Evolutionary conservation across 2,329 filamentous ascomycete genomes (phyloP).

Genomic region (Diaporthe aspalathi): DNA sequence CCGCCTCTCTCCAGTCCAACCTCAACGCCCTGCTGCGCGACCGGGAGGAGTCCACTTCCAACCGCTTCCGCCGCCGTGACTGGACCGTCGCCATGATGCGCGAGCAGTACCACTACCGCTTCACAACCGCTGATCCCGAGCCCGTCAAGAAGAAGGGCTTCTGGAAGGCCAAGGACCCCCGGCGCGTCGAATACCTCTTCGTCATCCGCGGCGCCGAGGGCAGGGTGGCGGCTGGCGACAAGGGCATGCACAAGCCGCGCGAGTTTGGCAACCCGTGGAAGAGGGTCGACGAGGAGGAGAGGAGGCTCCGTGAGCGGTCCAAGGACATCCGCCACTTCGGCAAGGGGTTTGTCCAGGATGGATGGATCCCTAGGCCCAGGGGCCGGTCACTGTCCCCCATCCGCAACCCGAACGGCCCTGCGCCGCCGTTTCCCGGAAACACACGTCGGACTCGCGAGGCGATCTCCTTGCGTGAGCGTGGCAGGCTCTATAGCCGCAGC

Average conservation of each 20-base stretch:
- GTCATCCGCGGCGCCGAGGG: constrained; percentile 43
- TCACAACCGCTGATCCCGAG: constrained; percentile 39
- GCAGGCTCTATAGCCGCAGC: neutral
- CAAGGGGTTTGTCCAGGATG: neutral
- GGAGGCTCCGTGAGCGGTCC: constrained; percentile 23
- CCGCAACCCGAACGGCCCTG: neutral
- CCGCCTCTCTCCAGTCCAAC: constrained; percentile 38
- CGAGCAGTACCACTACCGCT: constrained; percentile 43
- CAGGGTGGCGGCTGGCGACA: constrained; percentile 32
- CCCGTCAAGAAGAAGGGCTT: constrained; percentile 43
- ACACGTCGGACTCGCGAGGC: constrained; percentile 2
- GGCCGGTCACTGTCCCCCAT: constrained; percentile 24
- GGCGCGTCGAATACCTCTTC: constrained; percentile 40
- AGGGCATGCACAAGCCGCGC: constrained; percentile 36
- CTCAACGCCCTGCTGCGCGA: constrained; percentile 43
- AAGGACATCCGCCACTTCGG: constrained; percentile 18
- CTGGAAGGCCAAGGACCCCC: constrained; percentile 42
- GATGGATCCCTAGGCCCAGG: neutral
- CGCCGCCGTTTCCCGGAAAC: neutral
- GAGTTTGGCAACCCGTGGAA: constrained; percentile 44
- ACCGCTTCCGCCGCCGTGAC: constrained; percentile 41
- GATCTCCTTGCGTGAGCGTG: neutral
- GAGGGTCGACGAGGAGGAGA: constrained; percentile 40
- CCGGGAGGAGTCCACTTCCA: constrained; percentile 41
- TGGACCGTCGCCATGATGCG: constrained; percentile 45